Evolutionary conservation across 2,329 filamentous ascomycete species (phyloP), one percentile per base, ranked within the genome.

Genomic region (Neofusicoccum kwambonambiense): DNA sequence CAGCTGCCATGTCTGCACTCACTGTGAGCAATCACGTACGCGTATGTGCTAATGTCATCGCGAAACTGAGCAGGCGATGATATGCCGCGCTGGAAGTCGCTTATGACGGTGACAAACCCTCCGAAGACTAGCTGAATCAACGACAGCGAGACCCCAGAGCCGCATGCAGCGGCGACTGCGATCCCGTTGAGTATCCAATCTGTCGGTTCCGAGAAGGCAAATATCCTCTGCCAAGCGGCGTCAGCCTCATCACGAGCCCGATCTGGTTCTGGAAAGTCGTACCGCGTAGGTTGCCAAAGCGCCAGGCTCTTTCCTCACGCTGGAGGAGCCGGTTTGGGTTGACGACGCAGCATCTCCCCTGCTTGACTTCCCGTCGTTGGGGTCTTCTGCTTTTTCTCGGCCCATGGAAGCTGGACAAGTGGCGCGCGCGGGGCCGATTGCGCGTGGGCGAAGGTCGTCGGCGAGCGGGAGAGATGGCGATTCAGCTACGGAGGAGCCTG

Each of bases 41-140:
- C 75, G 64, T 73, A 76, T 51, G 75, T 75, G 64, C 75, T 75
- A 35, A 79, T 68, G 35, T 78, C 72, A n/a, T 72, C 70, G 3
- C 77, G 75, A 63, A 80, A 81, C 22, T 74, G 69, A 1, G 72
- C 74, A 2, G 74, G 72, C 2, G 71, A 65, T 11, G 75, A 70
- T 1, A 54, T 37, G 1, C 77, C 79, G 1, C 70, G 71, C 2
- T 72, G 75, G 42, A 79, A 83, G 34, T 78, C 73, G 52, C 78
- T 83, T 67, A 84, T 83, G 44, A 76, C 69, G 3, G 78, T 80
- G 4, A 83, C 79, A 51, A 83, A 83, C 61, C 78, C 75, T 11
- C 83, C 83, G 67, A 85, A 85, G 3, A 86, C 73, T n/a, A 85
- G 66, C 66, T 82, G 78, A 79, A 84, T 83, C 31, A 84, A 68